Evolutionary conservation across 2,329 filamentous ascomycete genomes (phyloP), one percentile per base, ranked within the genome.

Genomic region (Meredithiella fracta): DNA sequence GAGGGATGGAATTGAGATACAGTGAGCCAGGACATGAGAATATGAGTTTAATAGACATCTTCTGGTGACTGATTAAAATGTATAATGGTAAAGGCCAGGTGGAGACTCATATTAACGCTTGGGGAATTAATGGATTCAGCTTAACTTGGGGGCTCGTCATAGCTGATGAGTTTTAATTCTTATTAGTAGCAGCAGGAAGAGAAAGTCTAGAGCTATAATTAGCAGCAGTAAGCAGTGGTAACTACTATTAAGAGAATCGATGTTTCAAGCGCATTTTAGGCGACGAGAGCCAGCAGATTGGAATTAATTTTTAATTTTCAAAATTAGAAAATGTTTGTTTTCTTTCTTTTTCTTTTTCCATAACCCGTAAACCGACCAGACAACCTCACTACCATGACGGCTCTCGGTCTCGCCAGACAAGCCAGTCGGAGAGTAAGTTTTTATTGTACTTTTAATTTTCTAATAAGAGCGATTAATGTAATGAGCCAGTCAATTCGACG

Each of bases 361-460:
- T 44, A n/a, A 17, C 2, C 40, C n/a, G 15, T 17, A n/a, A 44
- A 44, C n/a, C 40, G 20, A 44, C 40, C 40, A 22, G 20, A n/a
- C n/a, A 44, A 44, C 40, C 15, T 20, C 8, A n/a, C 15, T n/a
- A 22, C 40, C 15, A 44, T 76, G 73, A 72, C 72, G 65, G 67
- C 73, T 68, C 73, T 76, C 67, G 68, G 73, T 65, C 67, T 75
- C 62, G 72, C 70, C 62, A 69, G 70, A 62, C 71, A 73, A 62
- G 72, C 72, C 60, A 70, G 73, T 64, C 69, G 68, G 61, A 68
- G 70, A 64, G 69, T 73, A 64, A 69, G 67, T 67, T 74, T 77
- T 66, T 55, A 64, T 47, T 40, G 15, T 26, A 11, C 42, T 37
- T 4, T 37, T 1, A 17, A 34, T 44, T 44, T 44, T 14, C n/a